These are phyloP conservation scores for Dalbergia oliveri DNA, from an alignment of 306 rosid species.

Conservation along the genomic window DNA sequence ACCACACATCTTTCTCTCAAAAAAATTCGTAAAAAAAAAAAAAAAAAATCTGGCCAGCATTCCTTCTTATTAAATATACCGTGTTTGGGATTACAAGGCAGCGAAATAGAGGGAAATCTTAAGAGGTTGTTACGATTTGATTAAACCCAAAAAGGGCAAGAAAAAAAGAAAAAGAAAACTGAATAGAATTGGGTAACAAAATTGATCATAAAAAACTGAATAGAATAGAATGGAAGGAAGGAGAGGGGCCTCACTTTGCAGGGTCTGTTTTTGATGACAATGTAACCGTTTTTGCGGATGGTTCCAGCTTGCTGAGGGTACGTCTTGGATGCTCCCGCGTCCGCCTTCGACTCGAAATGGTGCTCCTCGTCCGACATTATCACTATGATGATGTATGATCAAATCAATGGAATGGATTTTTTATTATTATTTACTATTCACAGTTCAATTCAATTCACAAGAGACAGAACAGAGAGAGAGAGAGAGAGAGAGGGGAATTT, in stretches of 20 bases:
- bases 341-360: slow-evolving; percentile 96
- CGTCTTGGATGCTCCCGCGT: slow-evolving; percentile 98
- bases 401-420: no score
- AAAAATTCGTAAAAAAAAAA: no score
- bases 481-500: not conserved
- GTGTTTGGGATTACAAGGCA: not conserved
- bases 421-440: no score
- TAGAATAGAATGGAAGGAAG: not conserved
- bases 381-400: no score
- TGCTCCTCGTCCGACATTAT: slow-evolving; percentile 97
- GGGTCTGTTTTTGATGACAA: slow-evolving; percentile 87
- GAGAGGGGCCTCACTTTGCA: slow-evolving; percentile 73
- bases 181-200: not conserved
- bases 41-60: not conserved
- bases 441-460: no score
- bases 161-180: not conserved
- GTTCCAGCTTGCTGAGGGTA: slow-evolving; percentile 98
- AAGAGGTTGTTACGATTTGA: not conserved
- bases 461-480: not conserved
- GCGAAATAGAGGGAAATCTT: not conserved
- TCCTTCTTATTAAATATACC: not conserved
- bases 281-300: slow-evolving; percentile 92
- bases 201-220: not conserved
- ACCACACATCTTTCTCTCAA: no score
- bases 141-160: not conserved